phyloP scores from a whole-genome alignment of 768 basidiomycete genomes.

The Tricholoma bakamatsutake region DNA sequence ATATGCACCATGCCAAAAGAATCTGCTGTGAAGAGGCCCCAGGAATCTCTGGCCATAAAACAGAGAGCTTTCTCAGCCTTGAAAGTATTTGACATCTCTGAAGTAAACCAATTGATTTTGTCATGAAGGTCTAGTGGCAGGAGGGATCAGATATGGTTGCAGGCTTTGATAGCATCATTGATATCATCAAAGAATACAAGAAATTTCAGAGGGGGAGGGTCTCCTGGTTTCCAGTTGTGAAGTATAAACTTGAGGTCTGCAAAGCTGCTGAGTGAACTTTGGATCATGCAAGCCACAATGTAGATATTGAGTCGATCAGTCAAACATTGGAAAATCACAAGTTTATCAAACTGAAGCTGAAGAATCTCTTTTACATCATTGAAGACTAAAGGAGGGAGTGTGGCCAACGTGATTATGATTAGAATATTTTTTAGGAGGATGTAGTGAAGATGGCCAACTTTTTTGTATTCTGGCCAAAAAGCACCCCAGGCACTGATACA shows the following conservation, averaged over 20 bases:
- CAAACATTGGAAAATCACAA: not conserved
- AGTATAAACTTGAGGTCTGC: conserved; percentile 8
- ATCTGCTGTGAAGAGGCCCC: conserved; percentile 14
- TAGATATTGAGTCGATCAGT: conserved; percentile 9
- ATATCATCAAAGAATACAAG: conserved; percentile 6
- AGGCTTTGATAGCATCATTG: not conserved
- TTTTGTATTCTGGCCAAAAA: conserved; percentile 23
- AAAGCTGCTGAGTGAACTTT: conserved; percentile 5
- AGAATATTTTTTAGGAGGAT: too few species aligned
- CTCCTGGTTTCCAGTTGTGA: conserved; percentile 1
- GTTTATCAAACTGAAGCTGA: too few species aligned
- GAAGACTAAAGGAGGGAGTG: too few species aligned
- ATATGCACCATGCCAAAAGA: conserved; percentile 30
- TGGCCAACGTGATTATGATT: too few species aligned
- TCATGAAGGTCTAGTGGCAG: not conserved
- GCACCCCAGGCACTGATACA: conserved; percentile 24
- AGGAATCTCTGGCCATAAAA: too few species aligned
- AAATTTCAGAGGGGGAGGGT: conserved; percentile 2
- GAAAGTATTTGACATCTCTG: conserved; percentile 1
- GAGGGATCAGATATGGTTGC: not conserved
- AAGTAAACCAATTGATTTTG: conserved; percentile 3
- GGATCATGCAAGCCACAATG: conserved; percentile 1
- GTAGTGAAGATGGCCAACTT: conserved; percentile 7
- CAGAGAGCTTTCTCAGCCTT: conserved; percentile 9
- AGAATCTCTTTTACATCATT: too few species aligned